Evolutionary conservation across 495 filamentous ascomycete genomes (phyloP).

Genomic region (Xylaria telfairii): DNA sequence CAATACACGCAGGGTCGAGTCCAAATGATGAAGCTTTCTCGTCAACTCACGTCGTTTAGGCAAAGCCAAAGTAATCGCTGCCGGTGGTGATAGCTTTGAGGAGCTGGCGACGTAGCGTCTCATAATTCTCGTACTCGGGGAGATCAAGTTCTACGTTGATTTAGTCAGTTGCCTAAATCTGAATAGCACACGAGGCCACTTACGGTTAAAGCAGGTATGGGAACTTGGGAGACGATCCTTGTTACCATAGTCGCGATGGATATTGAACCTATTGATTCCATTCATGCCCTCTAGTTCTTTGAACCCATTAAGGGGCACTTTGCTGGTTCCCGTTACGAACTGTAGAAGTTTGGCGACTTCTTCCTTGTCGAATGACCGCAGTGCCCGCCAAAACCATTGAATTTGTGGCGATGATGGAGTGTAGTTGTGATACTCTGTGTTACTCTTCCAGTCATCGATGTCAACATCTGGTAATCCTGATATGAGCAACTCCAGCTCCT

Average conservation of each 20-base stretch:
- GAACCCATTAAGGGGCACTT: slow-evolving; percentile 98
- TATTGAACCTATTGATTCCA: slow-evolving; percentile 96
- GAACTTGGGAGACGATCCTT: slow-evolving; percentile 95
- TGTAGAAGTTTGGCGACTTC: slow-evolving; percentile 96
- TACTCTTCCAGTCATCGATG: slow-evolving; percentile 98
- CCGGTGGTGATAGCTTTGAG: slow-evolving; percentile 95
- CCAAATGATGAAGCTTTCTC: neutral
- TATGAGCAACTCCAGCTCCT: slow-evolving; percentile 95
- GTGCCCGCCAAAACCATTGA: slow-evolving; percentile 99
- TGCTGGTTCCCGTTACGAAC: slow-evolving; percentile 98
- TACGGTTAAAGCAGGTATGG: slow-evolving; percentile 99
- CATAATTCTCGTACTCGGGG: slow-evolving; percentile 97
- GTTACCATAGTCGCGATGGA: slow-evolving; percentile 97
- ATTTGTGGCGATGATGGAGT: slow-evolving; percentile 93
- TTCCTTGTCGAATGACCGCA: slow-evolving; percentile 98
- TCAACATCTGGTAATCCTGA: slow-evolving; percentile 97
- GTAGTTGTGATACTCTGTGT: slow-evolving; percentile 99
- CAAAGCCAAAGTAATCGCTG: slow-evolving; percentile 98
- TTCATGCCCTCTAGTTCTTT: slow-evolving; percentile 99
- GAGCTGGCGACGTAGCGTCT: slow-evolving; percentile 81
- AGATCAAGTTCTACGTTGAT: slow-evolving; percentile 84
- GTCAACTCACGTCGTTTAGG: slow-evolving; percentile 55
- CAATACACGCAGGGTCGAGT: slow-evolving; percentile 6
- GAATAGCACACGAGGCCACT: slow-evolving; percentile 52
- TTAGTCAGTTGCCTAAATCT: slow-evolving; percentile 40